Base-by-base conservation (phyloP, 1,284 basidiomycete genomes). In the Cutaneotrichosporon sp. region DNA sequence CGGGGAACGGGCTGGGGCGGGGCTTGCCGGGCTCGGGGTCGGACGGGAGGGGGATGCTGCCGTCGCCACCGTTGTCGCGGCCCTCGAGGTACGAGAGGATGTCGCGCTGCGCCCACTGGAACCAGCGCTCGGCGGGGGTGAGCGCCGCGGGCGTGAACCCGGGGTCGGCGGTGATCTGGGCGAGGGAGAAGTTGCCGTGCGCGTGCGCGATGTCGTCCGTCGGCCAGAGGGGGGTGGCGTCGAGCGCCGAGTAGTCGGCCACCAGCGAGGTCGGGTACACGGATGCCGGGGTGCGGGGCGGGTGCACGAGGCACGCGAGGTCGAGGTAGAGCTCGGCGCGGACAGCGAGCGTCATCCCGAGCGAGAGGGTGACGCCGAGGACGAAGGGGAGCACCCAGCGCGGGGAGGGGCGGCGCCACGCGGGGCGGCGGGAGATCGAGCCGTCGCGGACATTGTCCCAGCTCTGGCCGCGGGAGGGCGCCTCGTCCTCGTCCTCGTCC, bases 251-350 rank as follows among this genome's bases (percentile, higher is more conserved):
- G 33, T 20, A 22, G 7, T 13, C 9, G 18, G 13, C 14, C 24
- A 46, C 6, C 38, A 16, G 31, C n/a, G n/a, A n/a, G 6, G 38
- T 4, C 4, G 38, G 38, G 38, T 16, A 18, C 42, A n/a, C 27
- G 4, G 13, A 22, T 25, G 31, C 31, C 46, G 45, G 38, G 38
- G 33, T 61, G 24, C 57, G 47, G 4, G 79, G 79, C 13, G 78
- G 78, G 63, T 79, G 73, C 2, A 74, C 70, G n/a, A 79, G 63
- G 67, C 79, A 80, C 16, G 75, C 77, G 16, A 80, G 64, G 60
- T 77, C 76, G 66, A 79, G 72, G 54, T 66, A 73, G 16, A 80
- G 58, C 65, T 80, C 79, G 14, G 67, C 67, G 38, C 71, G 69
- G 1, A 76, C 75, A 5, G 78, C 73, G 11, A 70, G 64, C 5